phyloP scores from a whole-genome alignment of 2,329 filamentous ascomycete genomes.

The Botrytis aclada region DNA sequence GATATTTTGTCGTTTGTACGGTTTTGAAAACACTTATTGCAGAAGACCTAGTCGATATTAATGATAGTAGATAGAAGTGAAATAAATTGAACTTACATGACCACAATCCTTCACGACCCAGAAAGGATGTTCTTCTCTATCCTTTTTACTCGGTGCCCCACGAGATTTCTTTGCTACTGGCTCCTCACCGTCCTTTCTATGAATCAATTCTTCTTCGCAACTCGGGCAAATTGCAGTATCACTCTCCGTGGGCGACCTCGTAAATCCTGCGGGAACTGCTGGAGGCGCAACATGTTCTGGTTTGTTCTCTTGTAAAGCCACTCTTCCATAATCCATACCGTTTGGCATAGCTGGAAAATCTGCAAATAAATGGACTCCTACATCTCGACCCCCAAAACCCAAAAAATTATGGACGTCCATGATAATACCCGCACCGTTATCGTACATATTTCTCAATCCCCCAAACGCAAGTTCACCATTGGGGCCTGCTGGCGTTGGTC shows the following conservation, averaged over 20 bases:
- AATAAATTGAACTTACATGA: constrained; percentile 62
- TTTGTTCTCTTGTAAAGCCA: constrained; percentile 31
- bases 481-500: background rate
- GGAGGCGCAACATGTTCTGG: constrained; percentile 39
- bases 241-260: constrained; percentile 68
- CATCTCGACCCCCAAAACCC: background rate
- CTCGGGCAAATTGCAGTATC: constrained; percentile 78
- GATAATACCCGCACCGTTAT: constrained; percentile 4
- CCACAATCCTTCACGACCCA: constrained; percentile 91
- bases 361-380: background rate
- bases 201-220: constrained; percentile 79
- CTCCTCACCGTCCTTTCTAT: constrained; percentile 47
- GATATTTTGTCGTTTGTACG: constrained; percentile 36
- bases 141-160: constrained; percentile 49
- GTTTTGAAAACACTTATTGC: constrained; percentile 58
- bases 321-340: constrained; percentile 32
- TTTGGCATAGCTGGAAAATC: constrained; percentile 29
- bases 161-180: constrained; percentile 42
- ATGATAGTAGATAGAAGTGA: constrained; percentile 11
- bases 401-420: background rate
- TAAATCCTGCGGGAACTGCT: constrained; percentile 73
- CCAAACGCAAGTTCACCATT: background rate
- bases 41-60: constrained; percentile 54
- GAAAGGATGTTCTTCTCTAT: constrained; percentile 72
- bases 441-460: background rate